Conservation (phyloP, 352 stramenopile species). For the Phytopythium oedochilum region DNA sequence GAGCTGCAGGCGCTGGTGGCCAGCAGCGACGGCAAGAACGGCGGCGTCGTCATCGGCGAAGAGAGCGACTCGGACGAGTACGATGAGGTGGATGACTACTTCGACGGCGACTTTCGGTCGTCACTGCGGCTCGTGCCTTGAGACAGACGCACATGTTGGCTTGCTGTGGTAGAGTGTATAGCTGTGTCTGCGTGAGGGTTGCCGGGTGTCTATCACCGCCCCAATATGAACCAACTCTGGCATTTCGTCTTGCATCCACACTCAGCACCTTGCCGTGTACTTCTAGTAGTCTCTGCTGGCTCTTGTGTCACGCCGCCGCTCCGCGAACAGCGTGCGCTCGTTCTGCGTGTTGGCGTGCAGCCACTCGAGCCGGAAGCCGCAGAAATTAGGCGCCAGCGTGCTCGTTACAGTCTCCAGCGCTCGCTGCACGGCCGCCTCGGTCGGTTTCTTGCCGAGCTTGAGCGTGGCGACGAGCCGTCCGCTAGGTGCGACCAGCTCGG, state of each 20-base stretch:
- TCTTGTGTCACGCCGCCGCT: neutral
- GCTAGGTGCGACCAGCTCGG: constrained; percentile 13
- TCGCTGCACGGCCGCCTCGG: constrained; percentile 10
- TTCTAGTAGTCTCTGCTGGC: too few relatives aligned
- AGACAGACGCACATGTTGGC: too few relatives aligned
- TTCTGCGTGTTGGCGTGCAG: constrained; percentile 44
- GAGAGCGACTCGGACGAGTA: constrained; percentile 4
- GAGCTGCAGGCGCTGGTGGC: constrained; percentile 88
- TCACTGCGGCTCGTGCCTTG: constrained; percentile 1
- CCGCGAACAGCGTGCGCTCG: constrained; percentile 35
- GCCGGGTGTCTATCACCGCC: too few relatives aligned
- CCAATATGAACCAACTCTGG: too few relatives aligned
- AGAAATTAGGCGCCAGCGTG: constrained; percentile 11
- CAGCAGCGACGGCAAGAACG: constrained; percentile 6
- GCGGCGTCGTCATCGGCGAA: constrained; percentile 1
- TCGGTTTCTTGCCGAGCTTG: constrained; percentile 36
- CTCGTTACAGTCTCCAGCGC: constrained; percentile 7
- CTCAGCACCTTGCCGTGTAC: too few relatives aligned
- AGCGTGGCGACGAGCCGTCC: constrained; percentile 28
- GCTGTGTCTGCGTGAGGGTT: too few relatives aligned
- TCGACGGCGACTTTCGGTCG: constrained; percentile 1
- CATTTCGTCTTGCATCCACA: too few relatives aligned
- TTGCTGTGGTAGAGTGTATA: too few relatives aligned
- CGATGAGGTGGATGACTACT: constrained; percentile 1
- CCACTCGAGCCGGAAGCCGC: constrained; percentile 19